These are phyloP conservation scores for Pythium aphanidermatum DNA, from an alignment of 352 stramenopile species.

Conservation along the genomic window DNA sequence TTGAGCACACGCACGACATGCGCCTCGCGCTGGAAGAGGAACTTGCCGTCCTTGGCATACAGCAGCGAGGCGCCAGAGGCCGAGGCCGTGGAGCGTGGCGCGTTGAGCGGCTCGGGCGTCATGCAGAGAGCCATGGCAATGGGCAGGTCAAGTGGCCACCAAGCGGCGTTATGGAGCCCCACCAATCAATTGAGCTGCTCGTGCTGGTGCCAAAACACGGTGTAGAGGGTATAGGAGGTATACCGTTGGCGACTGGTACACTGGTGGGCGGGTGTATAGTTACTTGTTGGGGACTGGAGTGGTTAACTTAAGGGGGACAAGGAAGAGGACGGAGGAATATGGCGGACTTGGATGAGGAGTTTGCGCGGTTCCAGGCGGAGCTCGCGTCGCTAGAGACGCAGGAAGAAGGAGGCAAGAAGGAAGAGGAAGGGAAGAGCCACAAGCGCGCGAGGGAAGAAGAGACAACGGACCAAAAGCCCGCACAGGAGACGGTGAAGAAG, in stretches of 20 bases:
- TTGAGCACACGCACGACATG: slow-evolving; percentile 67
- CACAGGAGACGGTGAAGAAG: slow-evolving; percentile 35
- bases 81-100: slow-evolving; percentile 10
- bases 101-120: slow-evolving; percentile 28
- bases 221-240: too few relatives aligned
- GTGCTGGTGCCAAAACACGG: slow-evolving; percentile 13
- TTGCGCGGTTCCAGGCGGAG: slow-evolving; percentile 78
- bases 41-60: slow-evolving; percentile 63
- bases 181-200: slow-evolving; percentile 19
- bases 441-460: slow-evolving; percentile 32
- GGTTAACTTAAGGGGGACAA: slow-evolving; percentile 12
- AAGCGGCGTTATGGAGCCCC: neutral
- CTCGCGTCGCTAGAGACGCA: slow-evolving; percentile 69
- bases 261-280: neutral
- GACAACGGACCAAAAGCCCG: slow-evolving; percentile 5
- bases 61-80: slow-evolving; percentile 26
- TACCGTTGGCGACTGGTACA: too few relatives aligned
- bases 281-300: too few relatives aligned
- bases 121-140: slow-evolving; percentile 8
- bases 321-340: slow-evolving; percentile 20
- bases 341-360: slow-evolving; percentile 70
- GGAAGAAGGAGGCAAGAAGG: neutral
- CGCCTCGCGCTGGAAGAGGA: slow-evolving; percentile 75
- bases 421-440: slow-evolving; percentile 1
- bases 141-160: neutral